Conservation (phyloP, 106 monocot species). For the Amphibolis antarctica region DNA sequence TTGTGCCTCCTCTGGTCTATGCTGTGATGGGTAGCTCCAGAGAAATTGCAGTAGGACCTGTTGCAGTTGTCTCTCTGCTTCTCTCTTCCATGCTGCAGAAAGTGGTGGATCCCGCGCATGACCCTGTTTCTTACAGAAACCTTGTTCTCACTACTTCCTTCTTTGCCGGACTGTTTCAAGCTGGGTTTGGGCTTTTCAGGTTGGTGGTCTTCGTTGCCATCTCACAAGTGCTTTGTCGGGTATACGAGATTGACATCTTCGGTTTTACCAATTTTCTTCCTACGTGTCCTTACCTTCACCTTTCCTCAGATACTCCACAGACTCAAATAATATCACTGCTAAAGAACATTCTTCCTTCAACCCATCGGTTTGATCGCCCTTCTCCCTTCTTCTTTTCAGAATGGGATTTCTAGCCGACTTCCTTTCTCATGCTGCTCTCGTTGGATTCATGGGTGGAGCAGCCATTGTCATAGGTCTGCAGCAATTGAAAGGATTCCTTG, state of each 20-base stretch:
- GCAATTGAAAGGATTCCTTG: conserved; percentile 75
- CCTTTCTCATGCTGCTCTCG: conserved; percentile 72
- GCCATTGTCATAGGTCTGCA: conserved; percentile 71
- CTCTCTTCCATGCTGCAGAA: conserved; percentile 53
- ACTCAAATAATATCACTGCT: too few relatives aligned
- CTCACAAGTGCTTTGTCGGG: too few relatives aligned
- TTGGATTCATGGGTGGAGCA: conserved; percentile 83
- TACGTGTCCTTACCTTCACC: neutral
- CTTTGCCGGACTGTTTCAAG: conserved; percentile 73
- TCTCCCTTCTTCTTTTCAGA: conserved; percentile 18
- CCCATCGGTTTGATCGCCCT: neutral
- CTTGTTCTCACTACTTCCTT: conserved; percentile 73
- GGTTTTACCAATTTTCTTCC: neutral
- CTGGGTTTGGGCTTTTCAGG: conserved; percentile 69
- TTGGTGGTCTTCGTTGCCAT: neutral
- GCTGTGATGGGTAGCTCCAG: conserved; percentile 85
- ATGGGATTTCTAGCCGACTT: conserved; percentile 77
- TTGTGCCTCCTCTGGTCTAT: conserved; percentile 77
- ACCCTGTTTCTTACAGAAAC: conserved; percentile 32
- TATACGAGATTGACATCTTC: too few relatives aligned
- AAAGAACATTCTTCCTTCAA: neutral
- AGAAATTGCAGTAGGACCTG: conserved; percentile 84
- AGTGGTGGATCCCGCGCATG: conserved; percentile 45
- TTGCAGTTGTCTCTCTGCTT: conserved; percentile 66
- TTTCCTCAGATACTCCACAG: too few relatives aligned